These are phyloP conservation scores for Persicaria maculosa DNA, from an alignment of 148 eudicot species.

Conservation along the genomic window DNA sequence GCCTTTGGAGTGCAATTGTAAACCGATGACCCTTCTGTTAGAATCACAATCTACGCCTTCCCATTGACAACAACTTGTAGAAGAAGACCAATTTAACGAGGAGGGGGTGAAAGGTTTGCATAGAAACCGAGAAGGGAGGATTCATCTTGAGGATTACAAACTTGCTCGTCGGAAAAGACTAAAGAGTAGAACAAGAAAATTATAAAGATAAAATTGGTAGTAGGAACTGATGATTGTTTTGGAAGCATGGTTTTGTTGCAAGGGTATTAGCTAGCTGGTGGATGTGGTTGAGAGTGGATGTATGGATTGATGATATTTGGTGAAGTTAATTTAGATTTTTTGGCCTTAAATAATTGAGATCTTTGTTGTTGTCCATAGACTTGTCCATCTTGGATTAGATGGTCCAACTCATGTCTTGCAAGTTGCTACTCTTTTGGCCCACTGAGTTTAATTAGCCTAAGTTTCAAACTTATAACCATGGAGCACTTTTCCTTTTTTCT, in stretches of 20 bases:
- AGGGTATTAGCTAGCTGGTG: background rate
- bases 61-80: constrained; percentile 61
- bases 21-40: constrained; percentile 27
- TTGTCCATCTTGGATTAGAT: too few relatives aligned
- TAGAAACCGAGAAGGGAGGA: background rate
- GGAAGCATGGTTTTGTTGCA: constrained; percentile 12
- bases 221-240: background rate
- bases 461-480: too few relatives aligned
- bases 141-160: background rate
- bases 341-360: background rate
- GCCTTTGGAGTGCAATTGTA: constrained; percentile 41
- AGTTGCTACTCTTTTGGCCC: too few relatives aligned
- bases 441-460: too few relatives aligned
- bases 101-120: constrained; percentile 8
- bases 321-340: background rate
- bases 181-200: background rate
- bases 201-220: background rate
- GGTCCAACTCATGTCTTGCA: too few relatives aligned
- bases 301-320: background rate
- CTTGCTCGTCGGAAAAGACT: background rate
- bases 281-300: background rate
- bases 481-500: too few relatives aligned
- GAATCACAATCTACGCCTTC: constrained; percentile 47
- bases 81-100: constrained; percentile 45
- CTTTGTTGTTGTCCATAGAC: too few relatives aligned